Percentiles rank a stretch among this genome's conserved stretches.
Conservation (phyloP, 352 stramenopile genomes). For the Blastocystis sp. region DNA sequence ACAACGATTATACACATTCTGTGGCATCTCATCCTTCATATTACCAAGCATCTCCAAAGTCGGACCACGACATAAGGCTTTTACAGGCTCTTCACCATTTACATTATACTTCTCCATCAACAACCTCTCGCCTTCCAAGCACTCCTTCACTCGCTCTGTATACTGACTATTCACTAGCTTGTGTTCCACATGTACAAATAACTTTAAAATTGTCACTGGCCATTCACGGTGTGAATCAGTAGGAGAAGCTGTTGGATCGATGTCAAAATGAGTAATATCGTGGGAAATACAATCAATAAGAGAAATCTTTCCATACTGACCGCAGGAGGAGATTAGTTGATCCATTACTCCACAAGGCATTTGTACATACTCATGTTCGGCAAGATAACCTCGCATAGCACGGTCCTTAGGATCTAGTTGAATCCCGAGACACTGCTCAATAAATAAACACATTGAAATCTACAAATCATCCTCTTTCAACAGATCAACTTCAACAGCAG, state of each 20-base stretch:
- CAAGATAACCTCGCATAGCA: slow-evolving; percentile 30
- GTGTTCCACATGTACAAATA: slow-evolving; percentile 47
- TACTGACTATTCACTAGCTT: slow-evolving; percentile 52
- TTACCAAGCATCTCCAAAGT: slow-evolving; percentile 35
- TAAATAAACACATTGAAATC: slow-evolving; percentile 47
- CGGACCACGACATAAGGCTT: slow-evolving; percentile 4
- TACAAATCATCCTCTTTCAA: neutral
- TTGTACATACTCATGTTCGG: slow-evolving; percentile 32
- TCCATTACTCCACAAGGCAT: slow-evolving; percentile 61
- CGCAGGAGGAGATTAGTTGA: slow-evolving; percentile 31
- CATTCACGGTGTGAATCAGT: neutral
- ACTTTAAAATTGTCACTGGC: slow-evolving; percentile 42
- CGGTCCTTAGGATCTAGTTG: slow-evolving; percentile 27
- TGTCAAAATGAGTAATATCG: slow-evolving; percentile 59
- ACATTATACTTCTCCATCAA: slow-evolving; percentile 34
- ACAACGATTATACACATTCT: slow-evolving; percentile 14
- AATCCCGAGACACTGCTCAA: slow-evolving; percentile 34
- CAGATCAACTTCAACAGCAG: slow-evolving; percentile 11
- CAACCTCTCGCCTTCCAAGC: slow-evolving; percentile 6
- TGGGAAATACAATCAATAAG: slow-evolving; percentile 58
- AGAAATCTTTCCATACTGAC: slow-evolving; percentile 35
- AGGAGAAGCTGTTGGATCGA: neutral
- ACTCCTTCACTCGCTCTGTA: slow-evolving; percentile 34
- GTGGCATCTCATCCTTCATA: slow-evolving; percentile 24
- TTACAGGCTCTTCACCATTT: neutral